phyloP scores from a whole-genome alignment of 2,329 filamentous ascomycete species.

The Conoideocrella luteorostrata region DNA sequence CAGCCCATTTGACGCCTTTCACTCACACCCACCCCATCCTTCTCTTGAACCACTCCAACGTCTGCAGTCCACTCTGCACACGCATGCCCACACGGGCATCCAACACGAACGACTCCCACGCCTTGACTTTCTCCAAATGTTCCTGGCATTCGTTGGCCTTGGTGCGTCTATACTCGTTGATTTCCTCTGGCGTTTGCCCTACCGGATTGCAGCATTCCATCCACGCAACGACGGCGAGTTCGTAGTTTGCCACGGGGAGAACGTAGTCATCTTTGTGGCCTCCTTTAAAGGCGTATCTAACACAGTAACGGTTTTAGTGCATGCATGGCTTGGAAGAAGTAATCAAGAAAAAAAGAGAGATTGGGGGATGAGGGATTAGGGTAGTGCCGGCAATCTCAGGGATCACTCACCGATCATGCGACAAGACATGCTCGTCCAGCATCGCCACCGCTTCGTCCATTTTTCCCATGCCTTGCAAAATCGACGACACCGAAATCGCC shows the following conservation, averaged over 20 bases:
- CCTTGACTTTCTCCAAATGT: slow-evolving; percentile 60
- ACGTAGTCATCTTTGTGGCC: slow-evolving; percentile 62
- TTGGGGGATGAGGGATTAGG: no score
- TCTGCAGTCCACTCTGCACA: slow-evolving; percentile 62
- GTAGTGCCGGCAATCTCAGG: neutral
- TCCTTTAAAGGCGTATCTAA: slow-evolving; percentile 50
- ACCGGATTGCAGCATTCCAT: slow-evolving; percentile 49
- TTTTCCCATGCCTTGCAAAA: slow-evolving; percentile 57
- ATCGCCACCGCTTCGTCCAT: slow-evolving; percentile 59
- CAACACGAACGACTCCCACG: slow-evolving; percentile 66
- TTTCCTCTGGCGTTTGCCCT: slow-evolving; percentile 21
- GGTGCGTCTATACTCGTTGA: slow-evolving; percentile 32
- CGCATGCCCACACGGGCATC: slow-evolving; percentile 71
- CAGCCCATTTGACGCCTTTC: neutral
- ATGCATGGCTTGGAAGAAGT: no score
- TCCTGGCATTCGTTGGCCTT: slow-evolving; percentile 56
- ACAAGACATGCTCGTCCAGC: slow-evolving; percentile 58
- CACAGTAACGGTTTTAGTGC: neutral
- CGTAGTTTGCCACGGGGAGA: slow-evolving; percentile 72
- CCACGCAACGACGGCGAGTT: slow-evolving; percentile 80
- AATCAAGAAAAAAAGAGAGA: neutral
- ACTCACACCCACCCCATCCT: slow-evolving; percentile 31
- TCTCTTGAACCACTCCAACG: slow-evolving; percentile 48
- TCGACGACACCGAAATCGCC: slow-evolving; percentile 58
- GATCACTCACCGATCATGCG: slow-evolving; percentile 50